phyloP scores from a whole-genome alignment of 1,284 basidiomycete species.

The Jaminaea rosea region DNA sequence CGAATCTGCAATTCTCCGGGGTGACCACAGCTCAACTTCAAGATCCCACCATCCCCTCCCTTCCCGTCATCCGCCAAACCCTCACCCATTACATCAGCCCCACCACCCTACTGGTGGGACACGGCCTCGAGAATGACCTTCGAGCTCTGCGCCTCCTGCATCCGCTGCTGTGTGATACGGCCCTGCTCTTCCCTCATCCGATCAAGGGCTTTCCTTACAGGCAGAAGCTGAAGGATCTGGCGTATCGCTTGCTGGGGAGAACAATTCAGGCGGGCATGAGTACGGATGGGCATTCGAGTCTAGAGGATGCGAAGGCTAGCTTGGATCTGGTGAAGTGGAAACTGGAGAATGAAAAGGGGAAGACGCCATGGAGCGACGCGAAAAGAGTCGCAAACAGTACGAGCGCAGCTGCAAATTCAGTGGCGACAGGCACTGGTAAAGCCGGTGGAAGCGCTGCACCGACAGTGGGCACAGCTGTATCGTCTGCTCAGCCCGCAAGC shows the following conservation, averaged over 20 bases:
- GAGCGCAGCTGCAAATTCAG: no score
- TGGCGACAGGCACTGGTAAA: no score
- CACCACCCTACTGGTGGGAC: conserved; percentile 37
- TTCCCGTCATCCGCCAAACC: conserved; percentile 19
- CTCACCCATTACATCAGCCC: conserved; percentile 29
- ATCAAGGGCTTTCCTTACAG: conserved; percentile 40
- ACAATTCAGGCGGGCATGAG: conserved; percentile 35
- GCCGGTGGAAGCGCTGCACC: no score
- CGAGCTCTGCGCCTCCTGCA: conserved; percentile 36
- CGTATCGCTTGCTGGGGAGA: conserved; percentile 27
- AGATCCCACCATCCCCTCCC: conserved; percentile 17
- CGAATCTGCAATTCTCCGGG: conserved; percentile 41
- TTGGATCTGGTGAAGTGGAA: conserved; percentile 31
- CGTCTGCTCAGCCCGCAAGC: no score
- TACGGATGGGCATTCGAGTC: conserved; percentile 30
- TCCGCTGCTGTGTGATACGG: conserved; percentile 31
- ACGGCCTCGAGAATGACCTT: conserved; percentile 43
- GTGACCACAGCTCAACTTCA: conserved; percentile 29
- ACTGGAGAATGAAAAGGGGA: conserved; percentile 22
- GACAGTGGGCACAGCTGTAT: no score
- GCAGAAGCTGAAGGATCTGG: conserved; percentile 30
- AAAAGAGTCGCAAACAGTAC: no score
- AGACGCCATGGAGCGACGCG: no score
- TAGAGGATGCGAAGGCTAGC: conserved; percentile 36
- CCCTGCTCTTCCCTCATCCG: conserved; percentile 36